Evolutionary conservation across 2,329 filamentous ascomycete genomes (phyloP), one percentile per base, ranked within the genome.

Genomic region (Arthroderma uncinatum): DNA sequence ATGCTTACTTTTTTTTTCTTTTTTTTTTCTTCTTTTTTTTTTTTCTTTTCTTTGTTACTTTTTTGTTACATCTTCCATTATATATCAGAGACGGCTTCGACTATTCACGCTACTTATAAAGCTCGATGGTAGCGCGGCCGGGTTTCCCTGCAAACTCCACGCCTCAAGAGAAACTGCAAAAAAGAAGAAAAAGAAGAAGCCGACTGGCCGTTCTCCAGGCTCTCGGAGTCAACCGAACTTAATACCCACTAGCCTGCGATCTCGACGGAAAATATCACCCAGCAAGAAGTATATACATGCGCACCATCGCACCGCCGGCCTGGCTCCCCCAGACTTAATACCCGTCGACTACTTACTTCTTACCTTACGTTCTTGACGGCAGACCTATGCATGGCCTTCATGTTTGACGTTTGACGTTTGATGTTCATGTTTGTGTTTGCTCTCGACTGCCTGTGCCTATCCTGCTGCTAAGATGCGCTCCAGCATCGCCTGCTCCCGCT

Each of bases 401-500:
- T 30, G 28, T 7, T 30, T 30, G 28, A 30, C 7, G 28, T 30
- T 7, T 30, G 28, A 30, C 28, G 28, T 30, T 7, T 30, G 28
- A 30, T 30, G 28, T 7, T 30, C 28, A 30, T 30, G 28, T 30
- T 30, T 7, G 7, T 25, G 19, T 25, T 44, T 23, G 12, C 40
- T 23, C 19, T 44, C 40, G 23, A 23, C 40, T 25, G 14, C 37
- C 4, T n/a, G 5, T n/a, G 4, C 12, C 10, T n/a, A 16, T 40
- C 37, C 37, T 40, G 40, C 19, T 36, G 12, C 9, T 66, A 76
- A 77, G 34, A 86, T 89, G 81, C 81, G 88, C 63, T 89, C 87
- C 50, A 88, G 85, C 66, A 89, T 92, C 67, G 87, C 88, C 52
- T 93, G 88, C 71, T 77, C 82, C 60, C 79, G 82, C 61, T 92